These are phyloP conservation scores for Neofusicoccum umdonicola DNA, from an alignment of 2,329 filamentous ascomycete genomes.

Conservation along the genomic window DNA sequence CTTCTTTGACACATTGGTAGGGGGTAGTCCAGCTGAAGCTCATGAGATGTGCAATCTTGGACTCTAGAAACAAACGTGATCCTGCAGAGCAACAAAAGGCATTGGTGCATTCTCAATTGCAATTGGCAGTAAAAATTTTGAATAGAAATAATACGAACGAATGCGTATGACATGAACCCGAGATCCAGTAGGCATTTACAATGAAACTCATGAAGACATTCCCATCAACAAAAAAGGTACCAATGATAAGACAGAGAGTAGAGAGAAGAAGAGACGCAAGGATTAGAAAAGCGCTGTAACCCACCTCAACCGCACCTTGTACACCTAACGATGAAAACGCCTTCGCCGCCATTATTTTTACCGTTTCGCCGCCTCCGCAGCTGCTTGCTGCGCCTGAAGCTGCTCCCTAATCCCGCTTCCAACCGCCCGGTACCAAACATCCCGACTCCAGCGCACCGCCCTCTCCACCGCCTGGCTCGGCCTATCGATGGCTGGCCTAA, in stretches of 20 bases:
- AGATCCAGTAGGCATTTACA: neutral
- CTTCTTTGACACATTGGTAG: too few relatives aligned
- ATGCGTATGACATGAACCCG: neutral
- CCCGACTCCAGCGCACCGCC: constrained; percentile 82
- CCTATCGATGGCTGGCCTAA: constrained; percentile 81
- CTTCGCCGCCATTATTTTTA: neutral
- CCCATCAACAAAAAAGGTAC: neutral
- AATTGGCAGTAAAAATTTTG: too few relatives aligned
- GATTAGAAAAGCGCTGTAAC: neutral
- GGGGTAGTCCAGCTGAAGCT: too few relatives aligned
- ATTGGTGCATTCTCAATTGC: too few relatives aligned
- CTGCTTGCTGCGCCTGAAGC: constrained; percentile 21
- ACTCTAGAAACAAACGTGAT: too few relatives aligned
- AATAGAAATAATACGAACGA: neutral
- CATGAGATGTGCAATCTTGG: too few relatives aligned
- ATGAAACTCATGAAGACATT: neutral
- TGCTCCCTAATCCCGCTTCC: constrained; percentile 64
- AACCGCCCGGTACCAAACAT: constrained; percentile 88
- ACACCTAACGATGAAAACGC: constrained; percentile 2
- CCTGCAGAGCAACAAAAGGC: too few relatives aligned
- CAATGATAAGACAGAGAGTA: constrained; percentile 2
- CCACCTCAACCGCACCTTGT: neutral
- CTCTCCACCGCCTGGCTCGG: constrained; percentile 79
- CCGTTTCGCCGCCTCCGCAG: neutral
- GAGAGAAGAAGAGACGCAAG: neutral